phyloP scores from a whole-genome alignment of 176 grass and related monocot species.

The Oryza punctata region DNA sequence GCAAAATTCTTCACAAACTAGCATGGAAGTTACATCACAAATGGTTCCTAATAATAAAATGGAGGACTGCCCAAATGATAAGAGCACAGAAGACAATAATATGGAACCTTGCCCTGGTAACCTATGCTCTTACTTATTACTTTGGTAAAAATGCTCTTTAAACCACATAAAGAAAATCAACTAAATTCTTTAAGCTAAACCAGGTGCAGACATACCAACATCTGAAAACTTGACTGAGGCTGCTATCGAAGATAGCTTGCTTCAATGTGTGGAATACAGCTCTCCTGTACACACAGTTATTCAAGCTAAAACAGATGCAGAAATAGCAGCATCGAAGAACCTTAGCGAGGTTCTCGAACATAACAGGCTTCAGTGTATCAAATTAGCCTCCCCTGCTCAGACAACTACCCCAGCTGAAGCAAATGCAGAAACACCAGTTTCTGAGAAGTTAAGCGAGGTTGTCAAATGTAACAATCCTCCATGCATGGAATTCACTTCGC shows the following conservation, averaged over 20 bases:
- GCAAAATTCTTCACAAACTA: constrained; percentile 29
- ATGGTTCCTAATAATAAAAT: constrained; percentile 23
- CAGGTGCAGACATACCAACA: constrained; percentile 45
- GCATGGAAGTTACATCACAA: constrained; percentile 33
- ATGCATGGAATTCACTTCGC: constrained; percentile 62
- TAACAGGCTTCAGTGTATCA: constrained; percentile 23
- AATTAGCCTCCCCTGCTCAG: constrained; percentile 61
- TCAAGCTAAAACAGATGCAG: constrained; percentile 40
- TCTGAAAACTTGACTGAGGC: constrained; percentile 42
- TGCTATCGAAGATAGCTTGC: constrained; percentile 17
- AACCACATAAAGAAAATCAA: constrained; percentile 23
- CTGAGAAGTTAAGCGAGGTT: constrained; percentile 37
- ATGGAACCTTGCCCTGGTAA: constrained; percentile 56
- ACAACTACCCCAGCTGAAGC: constrained; percentile 48
- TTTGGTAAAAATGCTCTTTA: constrained; percentile 14
- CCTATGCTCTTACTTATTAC: not conserved
- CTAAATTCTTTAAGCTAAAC: constrained; percentile 39
- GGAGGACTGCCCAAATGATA: constrained; percentile 31
- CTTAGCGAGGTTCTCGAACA: constrained; percentile 22
- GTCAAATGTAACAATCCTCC: constrained; percentile 14
- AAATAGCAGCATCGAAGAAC: constrained; percentile 40
- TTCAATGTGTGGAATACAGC: constrained; percentile 43
- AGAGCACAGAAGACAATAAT: constrained; percentile 22
- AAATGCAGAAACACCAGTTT: constrained; percentile 30
- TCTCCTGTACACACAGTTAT: constrained; percentile 53